Evolutionary conservation across 139 green algal species (phyloP).

Genomic region (Coccomyxa sp.): DNA sequence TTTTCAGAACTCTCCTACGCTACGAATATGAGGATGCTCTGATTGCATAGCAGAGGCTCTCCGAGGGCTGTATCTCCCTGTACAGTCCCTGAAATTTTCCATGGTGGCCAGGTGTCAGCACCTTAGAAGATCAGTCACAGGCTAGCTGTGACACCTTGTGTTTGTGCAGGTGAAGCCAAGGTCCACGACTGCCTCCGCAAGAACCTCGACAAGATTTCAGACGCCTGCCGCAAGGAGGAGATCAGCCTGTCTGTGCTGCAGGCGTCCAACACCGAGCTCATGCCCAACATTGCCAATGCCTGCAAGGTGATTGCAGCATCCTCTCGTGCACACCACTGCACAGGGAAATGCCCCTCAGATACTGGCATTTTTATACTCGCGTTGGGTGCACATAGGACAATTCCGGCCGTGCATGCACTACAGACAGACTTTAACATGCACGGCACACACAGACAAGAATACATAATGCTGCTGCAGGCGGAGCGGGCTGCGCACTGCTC

Average conservation of each 20-base stretch:
- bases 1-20: no score
- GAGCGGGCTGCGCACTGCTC: conserved; percentile 42
- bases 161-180: conserved; percentile 45
- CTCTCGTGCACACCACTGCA: not conserved
- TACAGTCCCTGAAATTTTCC: not conserved
- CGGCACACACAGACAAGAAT: no score
- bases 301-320: no score
- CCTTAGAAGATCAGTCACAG: not conserved
- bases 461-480: conserved; percentile 28
- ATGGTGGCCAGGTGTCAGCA: not conserved
- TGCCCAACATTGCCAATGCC: conserved; percentile 59
- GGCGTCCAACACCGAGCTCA: conserved; percentile 45
- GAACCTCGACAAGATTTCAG: conserved; percentile 57
- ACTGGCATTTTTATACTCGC: no score
- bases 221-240: conserved; percentile 69
- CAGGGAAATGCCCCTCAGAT: no score
- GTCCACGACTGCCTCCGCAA: conserved; percentile 76
- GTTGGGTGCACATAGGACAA: no score
- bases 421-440: no score
- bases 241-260: conserved; percentile 55
- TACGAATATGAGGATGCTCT: no score
- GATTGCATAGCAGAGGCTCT: no score
- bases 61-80: not conserved
- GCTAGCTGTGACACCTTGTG: no score
- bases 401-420: no score